These are phyloP conservation scores for Aspergillus spinulosporus DNA, from an alignment of 2,329 filamentous ascomycete species.

Conservation along the genomic window DNA sequence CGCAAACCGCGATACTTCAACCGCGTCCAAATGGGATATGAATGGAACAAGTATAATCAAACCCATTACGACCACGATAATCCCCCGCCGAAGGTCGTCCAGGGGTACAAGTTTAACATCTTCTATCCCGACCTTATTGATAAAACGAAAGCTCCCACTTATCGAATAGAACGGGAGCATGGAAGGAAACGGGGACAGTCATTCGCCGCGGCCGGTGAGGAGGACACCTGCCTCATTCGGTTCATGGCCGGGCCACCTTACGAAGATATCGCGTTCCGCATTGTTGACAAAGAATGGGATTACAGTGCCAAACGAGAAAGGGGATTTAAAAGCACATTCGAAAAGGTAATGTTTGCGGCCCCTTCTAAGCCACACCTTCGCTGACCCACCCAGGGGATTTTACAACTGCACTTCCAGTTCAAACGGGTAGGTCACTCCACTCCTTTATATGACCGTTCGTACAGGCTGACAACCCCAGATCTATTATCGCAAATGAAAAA, in stretches of 20 bases:
- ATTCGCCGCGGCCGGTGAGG: slow-evolving; percentile 88
- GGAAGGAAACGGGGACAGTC: slow-evolving; percentile 87
- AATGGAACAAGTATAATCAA: slow-evolving; percentile 99
- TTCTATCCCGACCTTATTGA: slow-evolving; percentile 98
- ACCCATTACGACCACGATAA: slow-evolving; percentile 99
- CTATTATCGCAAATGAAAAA: slow-evolving; percentile 50
- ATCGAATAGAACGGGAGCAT: slow-evolving; percentile 91
- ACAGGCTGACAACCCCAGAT: slow-evolving; percentile 33
- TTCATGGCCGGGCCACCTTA: slow-evolving; percentile 96
- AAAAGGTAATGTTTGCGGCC: slow-evolving; percentile 68
- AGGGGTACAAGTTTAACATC: slow-evolving; percentile 99
- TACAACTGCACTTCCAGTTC: slow-evolving; percentile 97
- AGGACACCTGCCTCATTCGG: slow-evolving; percentile 93
- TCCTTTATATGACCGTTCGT: slow-evolving; percentile 4
- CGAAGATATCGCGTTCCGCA: slow-evolving; percentile 93
- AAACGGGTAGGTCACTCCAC: slow-evolving; percentile 70
- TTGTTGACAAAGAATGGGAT: slow-evolving; percentile 98
- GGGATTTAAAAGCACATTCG: slow-evolving; percentile 94
- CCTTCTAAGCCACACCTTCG: neutral
- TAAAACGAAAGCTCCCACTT: slow-evolving; percentile 90
- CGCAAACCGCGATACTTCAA: slow-evolving; percentile 97
- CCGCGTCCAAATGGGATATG: slow-evolving; percentile 96
- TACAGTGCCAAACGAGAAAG: slow-evolving; percentile 94
- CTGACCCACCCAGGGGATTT: slow-evolving; percentile 68
- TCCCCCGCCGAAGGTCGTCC: slow-evolving; percentile 94